phyloP scores from a whole-genome alignment of 2,329 filamentous ascomycete genomes.

The Pestalotiopsis sp. region DNA sequence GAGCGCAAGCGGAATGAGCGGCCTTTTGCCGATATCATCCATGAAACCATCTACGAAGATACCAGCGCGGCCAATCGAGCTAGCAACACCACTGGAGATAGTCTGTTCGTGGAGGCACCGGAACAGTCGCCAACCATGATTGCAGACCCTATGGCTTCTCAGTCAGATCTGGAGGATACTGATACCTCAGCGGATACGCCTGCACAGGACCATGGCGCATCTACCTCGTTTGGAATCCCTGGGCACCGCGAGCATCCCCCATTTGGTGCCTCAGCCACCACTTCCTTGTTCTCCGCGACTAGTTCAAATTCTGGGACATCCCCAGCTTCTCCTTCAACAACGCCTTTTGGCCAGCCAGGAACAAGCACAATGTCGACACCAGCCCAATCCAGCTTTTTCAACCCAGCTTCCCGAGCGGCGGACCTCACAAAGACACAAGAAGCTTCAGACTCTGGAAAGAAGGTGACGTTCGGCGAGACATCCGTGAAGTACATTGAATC shows the following conservation, averaged over 20 bases:
- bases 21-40: conserved; percentile 58
- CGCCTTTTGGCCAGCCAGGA: neutral
- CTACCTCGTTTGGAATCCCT: neutral
- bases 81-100: conserved; percentile 19
- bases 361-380: neutral
- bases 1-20: conserved; percentile 60
- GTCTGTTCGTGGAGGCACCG: conserved; percentile 30
- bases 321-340: neutral
- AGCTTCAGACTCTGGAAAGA: conserved; percentile 15
- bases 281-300: conserved; percentile 7
- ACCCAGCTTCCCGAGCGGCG: neutral
- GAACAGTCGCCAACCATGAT: conserved; percentile 13
- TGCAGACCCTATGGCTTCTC: conserved; percentile 4
- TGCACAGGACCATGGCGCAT: neutral
- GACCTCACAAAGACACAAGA: neutral
- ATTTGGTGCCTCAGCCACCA: neutral
- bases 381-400: neutral
- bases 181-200: conserved; percentile 12
- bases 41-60: conserved; percentile 52
- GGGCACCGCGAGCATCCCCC: neutral
- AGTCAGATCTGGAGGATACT: conserved; percentile 19
- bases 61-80: conserved; percentile 19
- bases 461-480: conserved; percentile 20
- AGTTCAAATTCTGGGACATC: neutral
- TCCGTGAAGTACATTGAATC: conserved; percentile 10